Percentiles rank a stretch among this genome's conserved stretches.
Conservation (phyloP, 2,329 filamentous ascomycete species). For the Metarhizium humberi region DNA sequence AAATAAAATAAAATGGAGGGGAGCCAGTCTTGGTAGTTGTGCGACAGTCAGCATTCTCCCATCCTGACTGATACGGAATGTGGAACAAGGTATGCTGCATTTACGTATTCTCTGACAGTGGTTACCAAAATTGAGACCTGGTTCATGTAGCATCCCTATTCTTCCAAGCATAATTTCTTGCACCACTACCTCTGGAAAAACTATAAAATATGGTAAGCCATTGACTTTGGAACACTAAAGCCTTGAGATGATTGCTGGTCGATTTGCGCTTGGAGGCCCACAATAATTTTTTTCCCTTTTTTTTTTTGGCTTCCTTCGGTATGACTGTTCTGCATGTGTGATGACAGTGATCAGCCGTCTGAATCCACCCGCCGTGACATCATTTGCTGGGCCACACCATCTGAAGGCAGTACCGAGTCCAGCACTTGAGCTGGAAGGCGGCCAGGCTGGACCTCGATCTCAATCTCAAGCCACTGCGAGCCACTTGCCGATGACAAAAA, state of each 20-base stretch:
- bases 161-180: too few relatives aligned
- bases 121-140: too few relatives aligned
- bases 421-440: neutral
- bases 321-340: neutral
- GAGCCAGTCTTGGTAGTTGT: too few relatives aligned
- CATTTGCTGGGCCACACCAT: constrained; percentile 1
- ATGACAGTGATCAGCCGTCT: too few relatives aligned
- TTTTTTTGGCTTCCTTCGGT: neutral
- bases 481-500: neutral
- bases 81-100: too few relatives aligned
- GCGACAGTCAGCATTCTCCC: neutral
- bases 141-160: too few relatives aligned
- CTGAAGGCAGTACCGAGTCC: neutral
- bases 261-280: neutral
- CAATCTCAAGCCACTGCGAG: neutral
- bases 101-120: too few relatives aligned
- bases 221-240: too few relatives aligned
- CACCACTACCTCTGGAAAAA: neutral
- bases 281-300: neutral
- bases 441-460: neutral
- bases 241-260: too few relatives aligned
- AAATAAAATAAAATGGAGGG: too few relatives aligned
- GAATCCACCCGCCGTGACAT: constrained; percentile 3
- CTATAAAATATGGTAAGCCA: neutral
- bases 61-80: too few relatives aligned